These are phyloP conservation scores for Pythium dissimile DNA, from an alignment of 352 stramenopile genomes.

Conservation along the genomic window DNA sequence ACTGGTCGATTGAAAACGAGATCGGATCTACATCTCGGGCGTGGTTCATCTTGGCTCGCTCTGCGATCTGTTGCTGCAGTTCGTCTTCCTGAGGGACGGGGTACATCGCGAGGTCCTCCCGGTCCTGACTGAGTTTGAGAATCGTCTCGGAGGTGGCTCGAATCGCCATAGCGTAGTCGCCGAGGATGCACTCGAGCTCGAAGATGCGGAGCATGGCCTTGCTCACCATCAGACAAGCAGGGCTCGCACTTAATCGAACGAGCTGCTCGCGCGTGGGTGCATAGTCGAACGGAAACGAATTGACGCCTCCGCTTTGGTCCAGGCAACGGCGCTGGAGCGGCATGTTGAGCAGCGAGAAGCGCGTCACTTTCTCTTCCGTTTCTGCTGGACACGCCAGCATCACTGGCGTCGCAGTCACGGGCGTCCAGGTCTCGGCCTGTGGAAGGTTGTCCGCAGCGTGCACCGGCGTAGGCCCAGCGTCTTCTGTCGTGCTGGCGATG, in stretches of 20 bases:
- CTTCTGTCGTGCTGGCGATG: not conserved
- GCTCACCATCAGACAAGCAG: constrained; percentile 4
- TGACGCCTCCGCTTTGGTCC: constrained; percentile 8
- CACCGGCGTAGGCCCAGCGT: not conserved
- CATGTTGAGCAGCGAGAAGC: constrained; percentile 13
- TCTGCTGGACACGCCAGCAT: not conserved
- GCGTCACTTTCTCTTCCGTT: constrained; percentile 4
- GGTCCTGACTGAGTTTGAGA: constrained; percentile 14
- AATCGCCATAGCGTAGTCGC: constrained; percentile 6
- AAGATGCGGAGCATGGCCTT: constrained; percentile 13
- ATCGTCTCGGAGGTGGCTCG: constrained; percentile 10
- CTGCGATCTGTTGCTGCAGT: constrained; percentile 1
- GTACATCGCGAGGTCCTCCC: not conserved
- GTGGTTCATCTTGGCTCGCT: constrained; percentile 4
- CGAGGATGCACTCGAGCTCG: constrained; percentile 8
- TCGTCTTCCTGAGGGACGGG: not conserved
- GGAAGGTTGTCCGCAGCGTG: not conserved
- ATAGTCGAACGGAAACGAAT: constrained; percentile 12
- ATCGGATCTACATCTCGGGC: constrained; percentile 11
- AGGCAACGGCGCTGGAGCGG: constrained; percentile 4
- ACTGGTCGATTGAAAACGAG: not conserved
- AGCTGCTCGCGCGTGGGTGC: constrained; percentile 1
- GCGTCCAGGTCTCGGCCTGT: not conserved
- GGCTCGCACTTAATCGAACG: constrained; percentile 4
- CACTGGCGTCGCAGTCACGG: not conserved